Base-by-base conservation (phyloP, 768 basidiomycete genomes). In the Gyrodon lividus region DNA sequence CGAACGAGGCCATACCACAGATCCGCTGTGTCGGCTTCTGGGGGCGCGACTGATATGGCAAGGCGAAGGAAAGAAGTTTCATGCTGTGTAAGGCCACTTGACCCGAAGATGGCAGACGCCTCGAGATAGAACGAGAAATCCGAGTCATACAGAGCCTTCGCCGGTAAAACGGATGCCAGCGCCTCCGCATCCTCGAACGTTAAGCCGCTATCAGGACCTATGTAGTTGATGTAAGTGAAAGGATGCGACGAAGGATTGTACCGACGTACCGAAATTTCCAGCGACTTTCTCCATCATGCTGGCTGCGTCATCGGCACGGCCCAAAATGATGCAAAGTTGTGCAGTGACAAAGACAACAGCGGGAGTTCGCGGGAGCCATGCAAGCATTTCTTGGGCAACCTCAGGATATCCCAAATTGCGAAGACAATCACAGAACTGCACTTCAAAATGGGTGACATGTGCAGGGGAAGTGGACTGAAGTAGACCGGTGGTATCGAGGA, bases 1-100 rank as follows among this genome's bases (percentile, higher is more conserved):
- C 84, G 80, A 68, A 88, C 89, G 17, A 94, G 74, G 51, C 75
- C 85, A 54, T 76, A 78, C 93, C 94, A 96, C 20, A 98, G 68
- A n/a, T 83, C 76, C 41, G 80, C 74, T 9, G 81, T 82, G 56
- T 86, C 81, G 16, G 69, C 68, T 17, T 73, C 77, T 26, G 69
- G 58, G 17, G 79, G 75, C 6, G 83, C 83, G 45, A 79, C 78
- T n/a, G 87, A 85, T 52, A 97, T 77, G 9, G 95, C 92, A 30
- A 92, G 74, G 57, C 86, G 82, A 42, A 87, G 81, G 65, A 96
- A 98, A 20, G 71, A 67, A 28, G 89, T 81, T 59, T 92, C 86
- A 26, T 87, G 75, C 20, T 73, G 73, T 26, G 84, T 74, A 46
- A 80, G 67, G 28, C 71, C 72, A 20, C 72, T 74, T 43, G 77